Percentiles rank a stretch among this genome's conserved stretches.
Conservation (phyloP, 2,329 filamentous ascomycete species). For the Hysterium pulicare region DNA sequence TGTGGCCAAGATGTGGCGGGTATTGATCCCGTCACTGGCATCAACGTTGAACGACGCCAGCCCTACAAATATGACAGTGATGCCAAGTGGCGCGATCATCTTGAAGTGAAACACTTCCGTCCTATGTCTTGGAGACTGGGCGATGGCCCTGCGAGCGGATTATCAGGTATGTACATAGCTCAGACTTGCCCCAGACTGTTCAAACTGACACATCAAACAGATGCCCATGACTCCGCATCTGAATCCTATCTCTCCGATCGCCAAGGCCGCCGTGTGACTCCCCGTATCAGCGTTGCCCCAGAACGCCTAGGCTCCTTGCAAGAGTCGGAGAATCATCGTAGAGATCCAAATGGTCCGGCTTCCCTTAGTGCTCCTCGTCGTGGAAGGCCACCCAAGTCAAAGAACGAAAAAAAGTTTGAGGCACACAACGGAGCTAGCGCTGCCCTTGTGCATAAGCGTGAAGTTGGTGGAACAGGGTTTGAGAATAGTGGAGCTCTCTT, state of each 20-base stretch:
- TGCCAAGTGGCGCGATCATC: conserved; percentile 49
- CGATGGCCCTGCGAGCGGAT: conserved; percentile 55
- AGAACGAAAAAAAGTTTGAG: conserved; percentile 35
- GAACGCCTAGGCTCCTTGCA: not conserved
- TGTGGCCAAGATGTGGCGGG: conserved; percentile 34
- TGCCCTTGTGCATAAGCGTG: conserved; percentile 49
- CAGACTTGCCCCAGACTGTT: conserved; percentile 4
- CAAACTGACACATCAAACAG: conserved; percentile 16
- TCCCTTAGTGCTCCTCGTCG: conserved; percentile 35
- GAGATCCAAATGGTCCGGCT: conserved; percentile 24
- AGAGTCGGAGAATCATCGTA: not conserved
- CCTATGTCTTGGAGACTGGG: conserved; percentile 56
- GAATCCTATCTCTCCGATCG: conserved; percentile 49
- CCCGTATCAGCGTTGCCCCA: conserved; percentile 32
- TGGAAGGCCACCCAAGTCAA: conserved; percentile 26
- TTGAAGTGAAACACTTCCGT: conserved; percentile 51
- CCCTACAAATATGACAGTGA: conserved; percentile 36
- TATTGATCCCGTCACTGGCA: conserved; percentile 21
- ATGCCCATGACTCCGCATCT: conserved; percentile 38
- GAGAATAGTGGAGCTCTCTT: conserved; percentile 53
- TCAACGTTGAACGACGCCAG: conserved; percentile 16
- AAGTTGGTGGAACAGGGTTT: conserved; percentile 50
- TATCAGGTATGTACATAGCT: conserved; percentile 53
- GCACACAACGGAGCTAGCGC: conserved; percentile 42
- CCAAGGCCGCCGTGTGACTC: conserved; percentile 47